Evolutionary conservation across 345 rosid genomes (phyloP).

Genomic region (Rhizophora mangle): DNA sequence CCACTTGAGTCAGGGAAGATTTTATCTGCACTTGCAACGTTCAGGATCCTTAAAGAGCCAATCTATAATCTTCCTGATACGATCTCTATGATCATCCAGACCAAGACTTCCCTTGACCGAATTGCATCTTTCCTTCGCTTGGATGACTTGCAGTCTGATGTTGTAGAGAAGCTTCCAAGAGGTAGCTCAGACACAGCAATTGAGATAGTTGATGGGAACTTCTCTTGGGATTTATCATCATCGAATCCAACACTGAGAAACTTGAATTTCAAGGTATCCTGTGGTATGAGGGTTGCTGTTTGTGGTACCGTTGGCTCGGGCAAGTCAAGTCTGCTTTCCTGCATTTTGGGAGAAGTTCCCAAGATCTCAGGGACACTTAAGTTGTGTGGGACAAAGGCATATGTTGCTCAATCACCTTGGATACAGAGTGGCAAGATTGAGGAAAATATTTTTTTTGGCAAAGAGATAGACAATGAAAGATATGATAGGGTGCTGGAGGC

Average conservation of each 20-base stretch:
- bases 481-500: conserved; percentile 32
- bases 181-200: conserved; percentile 25
- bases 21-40: conserved; percentile 36
- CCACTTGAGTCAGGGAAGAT: conserved; percentile 35
- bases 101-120: conserved; percentile 37
- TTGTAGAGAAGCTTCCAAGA: conserved; percentile 20
- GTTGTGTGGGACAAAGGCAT: conserved; percentile 35
- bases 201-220: conserved; percentile 32
- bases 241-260: conserved; percentile 23
- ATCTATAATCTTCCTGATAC: conserved; percentile 30
- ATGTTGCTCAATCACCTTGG: conserved; percentile 40
- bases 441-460: conserved; percentile 37
- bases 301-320: conserved; percentile 40
- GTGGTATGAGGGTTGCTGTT: conserved; percentile 33
- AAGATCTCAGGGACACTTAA: conserved; percentile 29
- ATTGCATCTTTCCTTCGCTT: conserved; percentile 28
- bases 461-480: conserved; percentile 22
- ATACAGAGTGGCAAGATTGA: conserved; percentile 34
- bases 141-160: conserved; percentile 30
- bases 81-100: conserved; percentile 31
- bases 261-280: conserved; percentile 24
- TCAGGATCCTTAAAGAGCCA: conserved; percentile 31
- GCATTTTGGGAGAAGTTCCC: conserved; percentile 33
- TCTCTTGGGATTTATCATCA: conserved; percentile 34
- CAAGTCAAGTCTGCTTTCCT: conserved; percentile 32